These are phyloP conservation scores for Teunomyces aglyptinius DNA, from an alignment of 805 yeast genomes.

Conservation along the genomic window DNA sequence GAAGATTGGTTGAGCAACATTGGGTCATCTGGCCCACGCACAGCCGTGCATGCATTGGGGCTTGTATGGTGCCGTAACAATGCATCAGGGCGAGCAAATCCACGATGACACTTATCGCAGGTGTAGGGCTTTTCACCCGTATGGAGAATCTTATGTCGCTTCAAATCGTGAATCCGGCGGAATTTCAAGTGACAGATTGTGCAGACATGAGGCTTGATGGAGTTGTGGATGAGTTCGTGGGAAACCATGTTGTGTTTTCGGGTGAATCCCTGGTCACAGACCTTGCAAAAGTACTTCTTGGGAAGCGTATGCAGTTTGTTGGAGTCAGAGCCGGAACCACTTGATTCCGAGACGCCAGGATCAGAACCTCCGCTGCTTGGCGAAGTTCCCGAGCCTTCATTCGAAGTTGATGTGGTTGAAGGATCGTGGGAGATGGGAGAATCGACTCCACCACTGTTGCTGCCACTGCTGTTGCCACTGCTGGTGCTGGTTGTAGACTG, in stretches of 20 bases:
- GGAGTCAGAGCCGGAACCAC: background rate
- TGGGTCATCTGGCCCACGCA: background rate
- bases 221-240: slow-evolving; percentile 67
- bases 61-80: slow-evolving; percentile 62
- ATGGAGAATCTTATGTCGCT: slow-evolving; percentile 72
- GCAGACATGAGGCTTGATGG: slow-evolving; percentile 63
- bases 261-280: slow-evolving; percentile 64
- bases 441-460: background rate
- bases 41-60: slow-evolving; percentile 32
- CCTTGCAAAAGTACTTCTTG: slow-evolving; percentile 49
- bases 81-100: slow-evolving; percentile 76
- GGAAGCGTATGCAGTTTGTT: slow-evolving; percentile 1
- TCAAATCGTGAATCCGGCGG: slow-evolving; percentile 72
- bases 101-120: slow-evolving; percentile 60
- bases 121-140: slow-evolving; percentile 70
- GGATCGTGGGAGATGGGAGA: background rate
- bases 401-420: background rate
- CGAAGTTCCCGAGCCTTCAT: background rate
- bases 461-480: background rate
- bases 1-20: background rate
- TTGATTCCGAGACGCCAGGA: background rate
- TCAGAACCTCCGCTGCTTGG: background rate
- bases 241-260: slow-evolving; percentile 73
- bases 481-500: background rate
- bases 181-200: slow-evolving; percentile 58